A percentile compares a stretch with the other conserved stretches of the same genome.
Evolutionary conservation across 2,329 filamentous ascomycete species (phyloP).

Genomic region (Microascus cirrosus): DNA sequence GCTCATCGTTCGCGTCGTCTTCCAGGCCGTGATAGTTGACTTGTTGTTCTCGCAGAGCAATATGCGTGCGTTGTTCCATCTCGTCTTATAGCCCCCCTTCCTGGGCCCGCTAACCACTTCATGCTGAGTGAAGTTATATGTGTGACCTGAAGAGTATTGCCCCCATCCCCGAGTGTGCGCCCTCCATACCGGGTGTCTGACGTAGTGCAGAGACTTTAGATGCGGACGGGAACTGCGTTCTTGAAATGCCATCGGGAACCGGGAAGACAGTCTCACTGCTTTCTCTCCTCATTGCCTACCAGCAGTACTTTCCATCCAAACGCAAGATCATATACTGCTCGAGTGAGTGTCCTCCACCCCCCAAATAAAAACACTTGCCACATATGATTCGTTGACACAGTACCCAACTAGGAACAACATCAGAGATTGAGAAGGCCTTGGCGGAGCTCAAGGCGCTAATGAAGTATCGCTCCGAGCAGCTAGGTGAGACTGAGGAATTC

Average conservation of each 20-base stretch:
- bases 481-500: conserved; percentile 90
- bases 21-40: conserved; percentile 48
- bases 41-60: conserved; percentile 35
- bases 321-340: conserved; percentile 98
- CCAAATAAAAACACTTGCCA: not conserved
- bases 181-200: not conserved
- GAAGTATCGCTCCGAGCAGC: conserved; percentile 82
- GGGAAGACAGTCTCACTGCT: conserved; percentile 94
- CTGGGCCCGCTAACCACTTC: not conserved
- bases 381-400: not conserved
- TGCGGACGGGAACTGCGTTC: conserved; percentile 84
- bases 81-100: conserved; percentile 4
- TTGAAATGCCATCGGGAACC: conserved; percentile 98
- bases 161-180: not conserved
- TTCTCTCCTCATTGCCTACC: conserved; percentile 92
- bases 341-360: conserved; percentile 34
- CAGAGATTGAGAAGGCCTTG: conserved; percentile 95
- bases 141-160: conserved; percentile 42
- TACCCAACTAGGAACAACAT: conserved; percentile 69
- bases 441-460: conserved; percentile 86
- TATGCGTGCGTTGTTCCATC: conserved; percentile 32
- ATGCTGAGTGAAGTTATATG: conserved; percentile 32
- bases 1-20: conserved; percentile 36
- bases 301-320: conserved; percentile 85
- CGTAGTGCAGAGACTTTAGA: conserved; percentile 59